phyloP scores from a whole-genome alignment of 1,139 yeast species.

The Casaregolazyma lundiana region DNA sequence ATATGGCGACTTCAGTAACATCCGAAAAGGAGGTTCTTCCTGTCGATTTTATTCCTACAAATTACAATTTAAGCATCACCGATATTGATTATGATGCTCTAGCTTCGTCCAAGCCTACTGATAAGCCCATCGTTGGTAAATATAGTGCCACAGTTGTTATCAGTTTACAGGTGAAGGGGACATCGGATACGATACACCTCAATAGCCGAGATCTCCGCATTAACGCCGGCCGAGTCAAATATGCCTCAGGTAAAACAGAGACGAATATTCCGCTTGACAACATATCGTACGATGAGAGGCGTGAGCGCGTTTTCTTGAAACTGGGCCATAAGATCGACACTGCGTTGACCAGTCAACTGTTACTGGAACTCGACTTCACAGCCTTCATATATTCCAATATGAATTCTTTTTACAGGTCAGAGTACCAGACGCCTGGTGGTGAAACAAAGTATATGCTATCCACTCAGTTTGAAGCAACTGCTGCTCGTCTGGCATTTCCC shows the following conservation, averaged over 20 bases:
- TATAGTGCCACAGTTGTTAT: conserved; percentile 51
- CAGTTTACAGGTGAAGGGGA: conserved; percentile 36
- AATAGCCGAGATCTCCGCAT: conserved; percentile 33
- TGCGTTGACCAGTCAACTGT: conserved; percentile 12
- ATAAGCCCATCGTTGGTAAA: neutral
- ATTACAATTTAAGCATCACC: conserved; percentile 38
- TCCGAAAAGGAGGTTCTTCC: conserved; percentile 53
- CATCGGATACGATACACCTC: conserved; percentile 28
- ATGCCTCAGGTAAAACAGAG: conserved; percentile 20
- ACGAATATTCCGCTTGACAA: conserved; percentile 14
- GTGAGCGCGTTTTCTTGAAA: conserved; percentile 14
- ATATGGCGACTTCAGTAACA: neutral
- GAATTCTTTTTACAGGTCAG: conserved; percentile 81
- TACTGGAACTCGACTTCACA: conserved; percentile 53
- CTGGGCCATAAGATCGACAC: conserved; percentile 37
- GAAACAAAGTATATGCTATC: conserved; percentile 62
- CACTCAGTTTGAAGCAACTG: conserved; percentile 84
- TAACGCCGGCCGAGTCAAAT: conserved; percentile 14
- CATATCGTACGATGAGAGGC: conserved; percentile 16
- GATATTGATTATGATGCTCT: conserved; percentile 45
- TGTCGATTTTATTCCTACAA: conserved; percentile 48
- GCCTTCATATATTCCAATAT: conserved; percentile 72
- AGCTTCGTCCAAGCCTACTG: conserved; percentile 3
- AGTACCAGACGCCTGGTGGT: conserved; percentile 58
- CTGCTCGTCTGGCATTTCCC: conserved; percentile 81